Percentiles rank a stretch among this genome's conserved stretches.
Evolutionary conservation across 108 stramenopile species (phyloP).

Genomic region (Cyclotella sp.): DNA sequence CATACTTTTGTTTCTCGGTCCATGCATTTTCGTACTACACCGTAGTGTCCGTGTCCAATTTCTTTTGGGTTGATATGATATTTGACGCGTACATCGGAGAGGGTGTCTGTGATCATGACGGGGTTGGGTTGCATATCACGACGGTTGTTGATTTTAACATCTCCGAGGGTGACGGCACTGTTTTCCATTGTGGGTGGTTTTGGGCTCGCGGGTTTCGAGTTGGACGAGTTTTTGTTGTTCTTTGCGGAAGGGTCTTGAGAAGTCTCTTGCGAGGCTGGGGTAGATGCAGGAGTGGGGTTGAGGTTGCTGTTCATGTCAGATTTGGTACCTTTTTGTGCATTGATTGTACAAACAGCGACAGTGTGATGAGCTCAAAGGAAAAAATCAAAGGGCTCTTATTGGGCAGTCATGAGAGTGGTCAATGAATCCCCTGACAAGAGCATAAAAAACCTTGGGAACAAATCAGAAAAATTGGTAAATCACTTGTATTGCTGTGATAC

Average conservation of each 20-base stretch:
- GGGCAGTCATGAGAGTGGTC: too few relatives aligned
- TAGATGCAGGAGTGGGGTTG: slow-evolving; percentile 9
- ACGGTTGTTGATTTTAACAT: slow-evolving; percentile 47
- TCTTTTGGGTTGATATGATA: slow-evolving; percentile 91
- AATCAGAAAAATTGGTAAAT: too few relatives aligned
- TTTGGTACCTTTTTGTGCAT: background rate
- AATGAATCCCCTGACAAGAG: too few relatives aligned
- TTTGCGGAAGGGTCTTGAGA: background rate
- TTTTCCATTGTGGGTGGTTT: slow-evolving; percentile 30
- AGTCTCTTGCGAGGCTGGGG: background rate
- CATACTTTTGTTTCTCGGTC: slow-evolving; percentile 81
- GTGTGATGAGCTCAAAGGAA: background rate
- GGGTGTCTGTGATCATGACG: slow-evolving; percentile 82
- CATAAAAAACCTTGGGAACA: too few relatives aligned
- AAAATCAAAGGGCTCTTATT: too few relatives aligned
- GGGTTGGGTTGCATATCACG: slow-evolving; percentile 50
- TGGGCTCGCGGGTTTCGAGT: background rate
- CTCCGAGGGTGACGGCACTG: slow-evolving; percentile 41
- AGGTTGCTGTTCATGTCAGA: background rate
- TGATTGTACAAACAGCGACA: background rate
- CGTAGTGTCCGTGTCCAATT: slow-evolving; percentile 92
- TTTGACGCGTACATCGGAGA: slow-evolving; percentile 80
- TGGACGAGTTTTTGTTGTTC: background rate
- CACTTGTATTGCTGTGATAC: too few relatives aligned
- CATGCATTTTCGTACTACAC: slow-evolving; percentile 92